Percentiles rank a stretch among this genome's conserved stretches.
Conservation (phyloP, 75 land plant genomes). For the Sequoia sempervirens region DNA sequence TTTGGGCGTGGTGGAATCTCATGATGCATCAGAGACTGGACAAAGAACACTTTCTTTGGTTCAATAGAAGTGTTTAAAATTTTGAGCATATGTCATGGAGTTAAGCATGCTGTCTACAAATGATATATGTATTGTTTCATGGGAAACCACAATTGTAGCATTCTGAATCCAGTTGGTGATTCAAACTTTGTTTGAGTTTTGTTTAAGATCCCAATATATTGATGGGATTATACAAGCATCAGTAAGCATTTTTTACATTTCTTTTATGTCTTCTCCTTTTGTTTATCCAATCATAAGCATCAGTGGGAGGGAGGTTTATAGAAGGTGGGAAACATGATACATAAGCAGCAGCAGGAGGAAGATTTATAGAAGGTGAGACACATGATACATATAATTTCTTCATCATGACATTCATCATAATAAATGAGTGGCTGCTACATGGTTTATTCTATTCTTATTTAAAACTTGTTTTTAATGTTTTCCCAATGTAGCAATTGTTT, state of each 20-base stretch:
- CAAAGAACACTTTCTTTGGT: background rate
- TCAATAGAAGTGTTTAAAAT: background rate
- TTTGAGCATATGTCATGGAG: background rate
- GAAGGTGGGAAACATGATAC: background rate
- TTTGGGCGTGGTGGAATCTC: background rate
- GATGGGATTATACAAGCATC: too few relatives aligned
- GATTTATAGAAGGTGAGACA: background rate
- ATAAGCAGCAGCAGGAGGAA: background rate
- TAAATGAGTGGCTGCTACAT: too few relatives aligned
- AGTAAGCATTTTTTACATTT: too few relatives aligned
- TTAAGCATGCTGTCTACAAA: too few relatives aligned
- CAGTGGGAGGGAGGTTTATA: background rate
- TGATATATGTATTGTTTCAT: background rate
- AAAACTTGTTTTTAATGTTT: too few relatives aligned
- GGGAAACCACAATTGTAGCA: background rate
- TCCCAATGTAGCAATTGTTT: too few relatives aligned
- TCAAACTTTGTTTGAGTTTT: too few relatives aligned
- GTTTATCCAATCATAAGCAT: background rate
- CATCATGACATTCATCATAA: background rate
- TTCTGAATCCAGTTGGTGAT: background rate
- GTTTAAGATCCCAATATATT: too few relatives aligned
- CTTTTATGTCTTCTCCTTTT: background rate
- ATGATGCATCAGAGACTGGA: background rate
- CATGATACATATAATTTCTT: background rate
- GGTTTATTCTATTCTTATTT: too few relatives aligned